Evolutionary conservation across 2,329 filamentous ascomycete genomes (phyloP).

Genomic region (Blastomyces parvus): DNA sequence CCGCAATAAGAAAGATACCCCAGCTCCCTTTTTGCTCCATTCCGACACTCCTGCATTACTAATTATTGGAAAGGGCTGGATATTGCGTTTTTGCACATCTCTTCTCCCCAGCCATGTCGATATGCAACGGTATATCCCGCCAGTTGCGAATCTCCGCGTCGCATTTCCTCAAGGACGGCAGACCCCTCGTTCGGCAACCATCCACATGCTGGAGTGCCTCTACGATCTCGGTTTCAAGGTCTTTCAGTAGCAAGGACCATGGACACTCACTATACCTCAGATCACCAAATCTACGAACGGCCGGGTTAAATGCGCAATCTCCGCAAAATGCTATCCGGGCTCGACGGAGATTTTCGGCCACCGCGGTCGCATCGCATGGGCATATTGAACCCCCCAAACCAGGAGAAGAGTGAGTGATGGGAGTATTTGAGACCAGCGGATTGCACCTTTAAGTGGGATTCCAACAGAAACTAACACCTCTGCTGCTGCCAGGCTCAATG

Average conservation of each 20-base stretch:
- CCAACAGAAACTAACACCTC: slow-evolving; percentile 4
- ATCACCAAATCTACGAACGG: slow-evolving; percentile 12
- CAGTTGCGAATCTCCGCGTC: slow-evolving; percentile 5
- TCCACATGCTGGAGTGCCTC: slow-evolving; percentile 7
- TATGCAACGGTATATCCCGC: slow-evolving; percentile 8
- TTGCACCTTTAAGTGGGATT: background rate
- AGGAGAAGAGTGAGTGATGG: slow-evolving; percentile 69
- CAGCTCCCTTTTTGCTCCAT: background rate
- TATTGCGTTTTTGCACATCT: background rate
- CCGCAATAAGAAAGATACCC: no score
- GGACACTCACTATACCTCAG: background rate
- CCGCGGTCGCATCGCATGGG: slow-evolving; percentile 55
- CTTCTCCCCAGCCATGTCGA: slow-evolving; percentile 3
- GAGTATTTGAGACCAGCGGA: background rate
- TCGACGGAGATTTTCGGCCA: slow-evolving; percentile 55
- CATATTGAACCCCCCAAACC: slow-evolving; percentile 76
- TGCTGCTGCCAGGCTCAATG: slow-evolving; percentile 53
- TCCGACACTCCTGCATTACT: background rate
- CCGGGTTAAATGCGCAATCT: background rate
- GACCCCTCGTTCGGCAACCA: background rate
- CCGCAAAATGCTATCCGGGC: slow-evolving; percentile 21
- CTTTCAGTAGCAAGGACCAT: background rate
- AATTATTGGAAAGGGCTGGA: background rate
- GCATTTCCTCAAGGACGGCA: slow-evolving; percentile 3
- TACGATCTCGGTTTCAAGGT: background rate